Base-by-base conservation (phyloP, 2,329 filamentous ascomycete genomes). In the Sclerotiophoma versabilis region DNA sequence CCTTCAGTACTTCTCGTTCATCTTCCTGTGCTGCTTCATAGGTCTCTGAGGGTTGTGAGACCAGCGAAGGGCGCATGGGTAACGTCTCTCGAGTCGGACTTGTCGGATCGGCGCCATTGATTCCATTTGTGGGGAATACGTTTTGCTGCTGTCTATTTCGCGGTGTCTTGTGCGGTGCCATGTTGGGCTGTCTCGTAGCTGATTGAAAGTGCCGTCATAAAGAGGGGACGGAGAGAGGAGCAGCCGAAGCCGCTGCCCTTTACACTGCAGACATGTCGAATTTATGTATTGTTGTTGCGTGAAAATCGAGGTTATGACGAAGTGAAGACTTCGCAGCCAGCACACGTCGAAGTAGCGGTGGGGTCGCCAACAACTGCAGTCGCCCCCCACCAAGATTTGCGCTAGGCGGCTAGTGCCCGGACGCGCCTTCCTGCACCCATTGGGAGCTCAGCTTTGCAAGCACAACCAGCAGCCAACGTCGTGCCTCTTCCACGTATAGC, bases 21-120 rank as follows among this genome's bases (percentile, higher is more conserved):
- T 96, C 90, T 68, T 89, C 83, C 77, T 98, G 95, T 27, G 90
- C 86, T 76, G 96, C 89, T 61, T 87, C 85, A 77, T 97, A 96
- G 54, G 63, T 64, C 70, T 92, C 80, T 54, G 83, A 82, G 33
- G 77, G 77, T 66, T 60, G 72, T 57, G 64, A 60, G 25, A 55
- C 58, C 33, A 75, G 65, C 14, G 71, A 70, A 58, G 68, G 65
- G 44, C 71, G 63, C 29, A 69, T 62, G 36, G 68, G 66, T 36
- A 71, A 59, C 46, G 73, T 66, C 5, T 69, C 64, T 36, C 63
- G 64, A 10, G 58, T 51, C 66, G 68, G 58, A 33, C 66, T 71
- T 26, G 60, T 65, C 43, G 64, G 52, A 9, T 54, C 58, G 42
- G 59, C 55, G 39, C 60, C 59, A 20, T 58, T 48, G 34, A 57